Evolutionary conservation across 2,329 filamentous ascomycete genomes (phyloP), one percentile per base, ranked within the genome.

Genomic region (Diaporthe nobilis): DNA sequence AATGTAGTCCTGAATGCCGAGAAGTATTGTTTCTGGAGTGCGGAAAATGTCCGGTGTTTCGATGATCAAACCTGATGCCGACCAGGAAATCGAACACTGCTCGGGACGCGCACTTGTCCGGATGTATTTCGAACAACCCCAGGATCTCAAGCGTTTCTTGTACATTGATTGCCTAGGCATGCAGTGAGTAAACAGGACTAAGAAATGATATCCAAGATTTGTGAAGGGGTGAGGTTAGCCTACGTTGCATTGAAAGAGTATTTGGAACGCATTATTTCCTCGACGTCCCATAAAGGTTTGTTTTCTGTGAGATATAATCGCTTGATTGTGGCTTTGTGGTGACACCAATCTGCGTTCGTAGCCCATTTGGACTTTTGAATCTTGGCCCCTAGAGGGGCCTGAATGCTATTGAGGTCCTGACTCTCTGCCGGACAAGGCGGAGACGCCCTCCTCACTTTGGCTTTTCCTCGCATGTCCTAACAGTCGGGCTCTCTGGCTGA

Each of bases 131-230:
- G 55, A 49, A 49, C 53, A 71, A 12, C 53, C 53, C 68, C 68
- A 71, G n/a, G 42, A 60, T 28, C n/a, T 71, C 42, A 71, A 37
- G 28, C 53, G 53, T 31, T 47, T 60, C 22, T 71, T 71, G 55
- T 71, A 71, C 68, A 71, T 71, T 49, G 39, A 31, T 39, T 37
- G 53, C 8, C 53, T 71, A 60, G 9, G 22, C 7, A 9, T 37
- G 31, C 22, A 15, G 12, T 49, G 7, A 68, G 63, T n/a, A 34
- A 39, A 47, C 13, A 31, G 0, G 2, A 42, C 3, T 34, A 31
- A 31, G 10, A 20, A 37, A 17, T 17, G 17, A 55, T 39, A 39
- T 4, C 13, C 5, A 15, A 3, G 13, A 39, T 0, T 15, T n/a
- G 10, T 13, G 22, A 3, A 49, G 9, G 17, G 7, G 12, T 13